Conservation (phyloP, 1,139 yeast genomes). For the Yamadazyma buinensis region DNA sequence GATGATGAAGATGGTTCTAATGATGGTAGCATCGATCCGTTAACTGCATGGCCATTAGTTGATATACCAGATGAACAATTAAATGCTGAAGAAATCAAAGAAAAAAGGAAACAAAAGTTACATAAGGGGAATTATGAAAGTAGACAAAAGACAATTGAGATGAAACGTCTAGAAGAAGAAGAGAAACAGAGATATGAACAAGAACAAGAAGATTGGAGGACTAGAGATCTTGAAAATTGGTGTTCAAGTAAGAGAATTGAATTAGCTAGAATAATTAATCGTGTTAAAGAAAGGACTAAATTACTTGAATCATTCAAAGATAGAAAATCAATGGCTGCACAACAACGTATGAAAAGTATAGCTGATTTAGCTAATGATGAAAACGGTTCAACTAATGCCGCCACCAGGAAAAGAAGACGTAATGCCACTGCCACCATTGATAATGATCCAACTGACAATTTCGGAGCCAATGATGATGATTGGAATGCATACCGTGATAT, state of each 20-base stretch:
- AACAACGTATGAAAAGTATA: conserved; percentile 85
- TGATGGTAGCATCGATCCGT: conserved; percentile 48
- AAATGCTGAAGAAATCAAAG: conserved; percentile 75
- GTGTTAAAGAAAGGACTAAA: conserved; percentile 64
- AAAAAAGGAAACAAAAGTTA: conserved; percentile 78
- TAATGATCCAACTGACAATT: conserved; percentile 89
- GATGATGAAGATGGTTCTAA: conserved; percentile 26
- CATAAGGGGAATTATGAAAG: conserved; percentile 89
- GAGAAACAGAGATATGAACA: conserved; percentile 49
- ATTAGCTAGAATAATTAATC: conserved; percentile 53
- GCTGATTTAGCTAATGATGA: conserved; percentile 85
- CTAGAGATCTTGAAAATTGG: conserved; percentile 76
- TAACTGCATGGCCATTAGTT: conserved; percentile 65
- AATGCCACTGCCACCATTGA: conserved; percentile 64
- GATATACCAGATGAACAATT: conserved; percentile 84
- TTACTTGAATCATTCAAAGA: conserved; percentile 78
- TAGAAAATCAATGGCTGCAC: conserved; percentile 88
- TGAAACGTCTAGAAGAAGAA: conserved; percentile 56
- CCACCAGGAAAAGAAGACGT: conserved; percentile 48
- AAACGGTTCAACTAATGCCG: conserved; percentile 35
- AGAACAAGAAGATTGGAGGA: conserved; percentile 77
- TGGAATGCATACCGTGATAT: conserved; percentile 91
- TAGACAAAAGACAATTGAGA: conserved; percentile 75
- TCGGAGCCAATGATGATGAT: conserved; percentile 95
- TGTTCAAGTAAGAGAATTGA: conserved; percentile 62